Evolutionary conservation across 2,329 filamentous ascomycete species (phyloP), one percentile per base, ranked within the genome.

Genomic region (Arachnomyces sp.): DNA sequence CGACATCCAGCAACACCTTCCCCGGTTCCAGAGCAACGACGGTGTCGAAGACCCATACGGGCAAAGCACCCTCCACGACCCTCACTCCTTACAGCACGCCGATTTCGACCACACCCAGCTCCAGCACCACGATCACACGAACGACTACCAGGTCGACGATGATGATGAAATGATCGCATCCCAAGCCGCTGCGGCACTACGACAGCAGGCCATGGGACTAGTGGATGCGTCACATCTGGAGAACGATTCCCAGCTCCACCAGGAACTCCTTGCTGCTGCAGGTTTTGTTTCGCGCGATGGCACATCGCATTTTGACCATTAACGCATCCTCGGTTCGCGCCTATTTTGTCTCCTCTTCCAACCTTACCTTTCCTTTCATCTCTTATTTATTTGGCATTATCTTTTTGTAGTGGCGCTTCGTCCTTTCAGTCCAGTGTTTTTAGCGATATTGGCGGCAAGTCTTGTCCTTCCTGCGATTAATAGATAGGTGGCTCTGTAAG

Each of bases 1-100:
- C 47, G 68, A 71, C 46, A 59, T 72, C 18, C 62, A 68, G 33
- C 57, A 66, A 28, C 65, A 68, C 38, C 55, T 70, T 2, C 54
- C 61, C 25, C 54, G 61, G 14, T 66, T 63, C 34, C 61, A 61
- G 38, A 54, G 61, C 15, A 61, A 66, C 35, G 60, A 59, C 36
- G 47, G 54, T 29, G 61, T 66, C 42, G 28, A 48, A 7, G 54
- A 60, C 39, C 57, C 57, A 1, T 66, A 63, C 42, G 50, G 52
- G 3, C 56, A 42, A 7, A 41, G 42, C 15, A 32, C 40, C 7
- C 32, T 47, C 14, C 43, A 59, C 14, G 51, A 49, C 4, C 39
- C 55, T 1, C 59, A 63, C 29, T 50, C 43, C 31, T 46, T 66
- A 36, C 49, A 53, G 15, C 53, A 59, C 31, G 43, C 55, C 3